These are phyloP conservation scores for Annulohypoxylon maeteangense DNA, from an alignment of 495 filamentous ascomycete species.

Conservation along the genomic window DNA sequence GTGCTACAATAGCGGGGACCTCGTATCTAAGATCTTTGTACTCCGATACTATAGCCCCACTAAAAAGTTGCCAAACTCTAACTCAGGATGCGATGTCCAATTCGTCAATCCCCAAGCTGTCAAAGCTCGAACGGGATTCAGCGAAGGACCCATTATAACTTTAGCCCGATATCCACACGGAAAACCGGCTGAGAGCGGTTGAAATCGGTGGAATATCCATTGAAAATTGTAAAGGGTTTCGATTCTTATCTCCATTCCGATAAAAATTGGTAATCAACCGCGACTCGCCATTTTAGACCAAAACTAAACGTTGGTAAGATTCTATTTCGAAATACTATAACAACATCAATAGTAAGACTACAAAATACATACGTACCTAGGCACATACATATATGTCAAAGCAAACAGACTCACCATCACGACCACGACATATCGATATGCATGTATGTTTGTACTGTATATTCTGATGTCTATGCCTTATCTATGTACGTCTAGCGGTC, in stretches of 20 bases:
- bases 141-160: not conserved
- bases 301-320: not conserved
- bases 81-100: not conserved
- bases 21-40: constrained; percentile 35
- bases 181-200: constrained; percentile 4
- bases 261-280: constrained; percentile 14
- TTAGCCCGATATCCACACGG: not conserved
- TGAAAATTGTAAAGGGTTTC: not conserved
- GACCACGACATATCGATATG: not conserved
- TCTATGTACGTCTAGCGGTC: not conserved
- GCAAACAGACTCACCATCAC: constrained; percentile 8
- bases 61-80: constrained; percentile 1
- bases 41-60: constrained; percentile 8
- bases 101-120: not conserved
- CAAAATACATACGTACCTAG: not conserved
- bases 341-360: not conserved
- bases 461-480: no score
- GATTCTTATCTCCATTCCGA: constrained; percentile 25
- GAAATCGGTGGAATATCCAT: not conserved
- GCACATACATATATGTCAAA: not conserved
- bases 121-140: constrained; percentile 8
- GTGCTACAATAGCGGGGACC: constrained; percentile 26
- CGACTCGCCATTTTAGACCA: constrained; percentile 13
- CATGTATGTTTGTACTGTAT: no score
- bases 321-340: not conserved